These are phyloP conservation scores for Nemania diffusa DNA, from an alignment of 2,329 filamentous ascomycete species.

Conservation along the genomic window DNA sequence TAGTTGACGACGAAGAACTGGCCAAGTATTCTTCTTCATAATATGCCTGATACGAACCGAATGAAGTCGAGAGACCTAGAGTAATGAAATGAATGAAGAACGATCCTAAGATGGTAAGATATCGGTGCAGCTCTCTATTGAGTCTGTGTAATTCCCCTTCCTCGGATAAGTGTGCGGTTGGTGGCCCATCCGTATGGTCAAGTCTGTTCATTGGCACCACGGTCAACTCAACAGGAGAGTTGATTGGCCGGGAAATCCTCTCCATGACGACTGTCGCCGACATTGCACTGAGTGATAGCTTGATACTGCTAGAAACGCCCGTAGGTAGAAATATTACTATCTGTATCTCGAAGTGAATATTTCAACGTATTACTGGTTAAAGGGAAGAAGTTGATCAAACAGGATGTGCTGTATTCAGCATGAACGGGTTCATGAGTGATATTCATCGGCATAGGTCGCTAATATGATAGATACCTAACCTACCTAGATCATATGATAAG, in stretches of 20 bases:
- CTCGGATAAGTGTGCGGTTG: not conserved
- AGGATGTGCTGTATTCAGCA: not conserved
- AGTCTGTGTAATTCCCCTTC: not conserved
- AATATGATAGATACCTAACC: not conserved
- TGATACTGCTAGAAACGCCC: not conserved
- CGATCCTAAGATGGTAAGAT: constrained; percentile 38
- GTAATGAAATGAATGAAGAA: constrained; percentile 44
- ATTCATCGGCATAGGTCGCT: not conserved
- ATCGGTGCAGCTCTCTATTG: not conserved
- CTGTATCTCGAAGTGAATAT: not conserved
- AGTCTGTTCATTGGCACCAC: not conserved
- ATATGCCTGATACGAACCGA: constrained; percentile 47
- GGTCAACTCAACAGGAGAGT: not conserved
- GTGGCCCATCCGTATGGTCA: not conserved
- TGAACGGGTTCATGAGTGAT: not conserved
- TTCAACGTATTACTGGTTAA: not conserved
- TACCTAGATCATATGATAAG: not conserved
- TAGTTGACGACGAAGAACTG: constrained; percentile 38
- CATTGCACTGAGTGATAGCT: not conserved
- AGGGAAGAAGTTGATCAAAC: not conserved
- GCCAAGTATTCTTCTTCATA: constrained; percentile 37
- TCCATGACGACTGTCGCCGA: not conserved
- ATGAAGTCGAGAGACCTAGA: constrained; percentile 43
- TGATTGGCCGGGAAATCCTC: not conserved
- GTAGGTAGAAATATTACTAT: not conserved